These are phyloP conservation scores for Dothidotthia symphoricarpi DNA, from an alignment of 2,329 filamentous ascomycete genomes.

Conservation along the genomic window DNA sequence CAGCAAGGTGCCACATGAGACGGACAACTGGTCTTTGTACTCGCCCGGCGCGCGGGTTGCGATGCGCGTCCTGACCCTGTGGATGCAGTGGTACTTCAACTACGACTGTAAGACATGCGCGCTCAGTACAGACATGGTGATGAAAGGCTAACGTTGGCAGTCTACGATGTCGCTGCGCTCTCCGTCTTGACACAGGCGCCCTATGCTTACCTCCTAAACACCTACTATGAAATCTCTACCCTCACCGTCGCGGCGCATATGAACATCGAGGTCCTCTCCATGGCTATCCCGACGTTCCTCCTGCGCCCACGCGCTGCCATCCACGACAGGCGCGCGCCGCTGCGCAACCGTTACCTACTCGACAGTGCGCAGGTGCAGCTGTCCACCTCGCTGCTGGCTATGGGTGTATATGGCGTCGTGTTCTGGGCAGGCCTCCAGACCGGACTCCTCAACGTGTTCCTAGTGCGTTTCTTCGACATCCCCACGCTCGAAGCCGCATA, in stretches of 20 bases:
- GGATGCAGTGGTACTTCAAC: constrained; percentile 68
- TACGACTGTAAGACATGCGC: constrained; percentile 62
- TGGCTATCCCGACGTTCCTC: constrained; percentile 71
- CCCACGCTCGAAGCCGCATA: constrained; percentile 68
- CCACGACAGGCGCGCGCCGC: constrained; percentile 56
- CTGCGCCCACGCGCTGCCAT: constrained; percentile 66
- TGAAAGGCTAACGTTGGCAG: constrained; percentile 14
- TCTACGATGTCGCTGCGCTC: constrained; percentile 46
- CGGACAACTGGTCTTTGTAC: constrained; percentile 54
- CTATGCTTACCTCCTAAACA: constrained; percentile 69
- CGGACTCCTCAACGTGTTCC: constrained; percentile 63
- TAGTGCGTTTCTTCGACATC: constrained; percentile 76
- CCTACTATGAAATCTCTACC: constrained; percentile 71
- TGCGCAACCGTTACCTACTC: constrained; percentile 46
- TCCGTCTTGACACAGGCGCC: constrained; percentile 70
- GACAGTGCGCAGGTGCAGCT: constrained; percentile 42
- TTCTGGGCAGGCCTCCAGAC: constrained; percentile 68
- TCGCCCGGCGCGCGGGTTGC: constrained; percentile 53
- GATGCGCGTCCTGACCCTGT: constrained; percentile 65
- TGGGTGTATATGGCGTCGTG: constrained; percentile 71
- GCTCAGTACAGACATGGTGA: background rate
- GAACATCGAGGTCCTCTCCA: constrained; percentile 66
- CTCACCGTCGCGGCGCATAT: constrained; percentile 62
- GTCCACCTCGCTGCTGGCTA: constrained; percentile 66
- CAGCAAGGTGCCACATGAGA: constrained; percentile 59